A percentile compares a stretch with the other conserved stretches of the same genome.
Evolutionary conservation across 2,329 filamentous ascomycete genomes (phyloP).

Genomic region (Aspergillus ochraceus): DNA sequence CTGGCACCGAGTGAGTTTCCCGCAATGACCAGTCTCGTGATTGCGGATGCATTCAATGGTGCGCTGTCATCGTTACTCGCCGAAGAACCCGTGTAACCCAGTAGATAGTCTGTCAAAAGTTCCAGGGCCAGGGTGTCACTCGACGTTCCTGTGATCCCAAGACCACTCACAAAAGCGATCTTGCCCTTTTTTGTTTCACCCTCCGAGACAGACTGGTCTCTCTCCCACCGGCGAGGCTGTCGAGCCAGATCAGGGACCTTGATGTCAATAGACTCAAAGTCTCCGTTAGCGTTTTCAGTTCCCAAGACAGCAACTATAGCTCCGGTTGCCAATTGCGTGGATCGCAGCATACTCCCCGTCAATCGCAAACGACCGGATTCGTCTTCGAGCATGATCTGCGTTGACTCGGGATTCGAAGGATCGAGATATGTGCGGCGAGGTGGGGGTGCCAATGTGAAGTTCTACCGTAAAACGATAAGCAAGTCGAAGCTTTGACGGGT

Average conservation of each 20-base stretch:
- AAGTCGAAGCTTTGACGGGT: not conserved
- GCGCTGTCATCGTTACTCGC: slow-evolving; percentile 51
- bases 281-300: slow-evolving; percentile 86
- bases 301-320: slow-evolving; percentile 94
- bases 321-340: slow-evolving; percentile 79
- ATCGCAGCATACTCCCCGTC: slow-evolving; percentile 67
- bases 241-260: slow-evolving; percentile 82
- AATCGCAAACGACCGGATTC: slow-evolving; percentile 86
- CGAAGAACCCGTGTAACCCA: slow-evolving; percentile 72
- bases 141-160: slow-evolving; percentile 76
- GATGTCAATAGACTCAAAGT: slow-evolving; percentile 88
- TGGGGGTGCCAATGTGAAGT: slow-evolving; percentile 84
- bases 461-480: slow-evolving; percentile 49
- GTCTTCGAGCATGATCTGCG: slow-evolving; percentile 85
- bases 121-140: slow-evolving; percentile 74
- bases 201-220: slow-evolving; percentile 47
- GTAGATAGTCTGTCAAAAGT: slow-evolving; percentile 80
- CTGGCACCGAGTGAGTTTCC: slow-evolving; percentile 74
- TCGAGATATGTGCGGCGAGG: slow-evolving; percentile 74
- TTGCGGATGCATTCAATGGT: slow-evolving; percentile 48
- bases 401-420: slow-evolving; percentile 39
- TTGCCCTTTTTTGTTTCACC: slow-evolving; percentile 58
- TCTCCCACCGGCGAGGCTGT: slow-evolving; percentile 78
- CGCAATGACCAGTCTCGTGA: slow-evolving; percentile 84
- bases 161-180: slow-evolving; percentile 84